Evolutionary conservation across 2,329 filamentous ascomycete genomes (phyloP), one percentile per base, ranked within the genome.

Genomic region (Cladosporium sp.): DNA sequence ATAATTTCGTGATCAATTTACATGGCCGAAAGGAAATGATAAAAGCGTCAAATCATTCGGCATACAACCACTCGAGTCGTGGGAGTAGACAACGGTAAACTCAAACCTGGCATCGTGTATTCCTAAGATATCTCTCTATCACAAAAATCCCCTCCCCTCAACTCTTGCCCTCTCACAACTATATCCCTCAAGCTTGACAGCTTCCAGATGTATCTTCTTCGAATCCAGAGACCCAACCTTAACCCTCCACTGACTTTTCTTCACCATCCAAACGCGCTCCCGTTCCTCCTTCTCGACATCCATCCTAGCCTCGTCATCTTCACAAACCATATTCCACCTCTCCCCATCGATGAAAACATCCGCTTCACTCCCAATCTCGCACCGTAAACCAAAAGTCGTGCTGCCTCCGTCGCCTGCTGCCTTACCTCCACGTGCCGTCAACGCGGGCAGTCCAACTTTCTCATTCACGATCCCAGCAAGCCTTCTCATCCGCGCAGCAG

Each of bases 401-500:
- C 92, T 16, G 18, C 1, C 30, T 18, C n/a, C 43, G 18, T 34
- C 21, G 28, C 30, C 39, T 21, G 32, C 28, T 80, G 81, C 26
- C 11, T 54, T 54, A 5, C 30, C 28, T 18, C 25, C 26, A 2
- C 25, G 51, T 21, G 51, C 51, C 4, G 5, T n/a, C 8, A 30
- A 16, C 80, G 21, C 77, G 0, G 90, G 87, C 6, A 93, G 77
- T 68, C 89, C 90, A 70, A 95, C 85, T 76, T 94, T 96, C 36
- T 89, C 89, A 2, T 90, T 87, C n/a, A 97, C 84, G 10, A 96
- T 89, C 71, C 92, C 89, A 69, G 96, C 87, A 6, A 97, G 81
- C 63, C 88, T 89, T 0, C 87, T 84, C 21, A 97, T 83, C 61
- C 91, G 85, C 13, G 86, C 83, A 69, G 90, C 89, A 5, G 88